Evolutionary conservation across 257 asterid species (phyloP).

Genomic region (Scutellaria baicalensis): DNA sequence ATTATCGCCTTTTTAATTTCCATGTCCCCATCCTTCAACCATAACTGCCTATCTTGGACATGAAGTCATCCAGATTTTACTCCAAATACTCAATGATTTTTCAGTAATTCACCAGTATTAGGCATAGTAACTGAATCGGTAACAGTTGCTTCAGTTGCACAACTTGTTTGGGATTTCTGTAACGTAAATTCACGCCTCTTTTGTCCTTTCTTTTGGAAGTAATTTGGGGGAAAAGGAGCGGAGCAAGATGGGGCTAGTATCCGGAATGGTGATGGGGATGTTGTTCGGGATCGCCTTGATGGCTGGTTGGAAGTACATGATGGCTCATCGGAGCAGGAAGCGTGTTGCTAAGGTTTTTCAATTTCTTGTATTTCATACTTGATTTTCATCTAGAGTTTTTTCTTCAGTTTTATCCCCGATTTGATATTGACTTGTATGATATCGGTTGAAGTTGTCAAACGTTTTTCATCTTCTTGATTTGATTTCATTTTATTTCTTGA

Average conservation of each 20-base stretch:
- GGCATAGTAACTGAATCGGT: not conserved
- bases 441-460: not conserved
- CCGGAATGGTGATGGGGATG: conserved; percentile 86
- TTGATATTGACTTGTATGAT: not conserved
- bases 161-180: conserved; percentile 10
- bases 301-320: conserved; percentile 90
- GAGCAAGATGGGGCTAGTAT: conserved; percentile 69
- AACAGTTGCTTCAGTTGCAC: conserved; percentile 2
- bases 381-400: not conserved
- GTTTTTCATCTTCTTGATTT: not conserved
- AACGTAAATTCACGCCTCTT: not conserved
- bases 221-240: not conserved
- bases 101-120: not conserved
- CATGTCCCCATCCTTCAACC: not conserved
- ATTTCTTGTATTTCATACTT: not conserved
- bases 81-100: not conserved
- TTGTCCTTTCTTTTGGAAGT: not conserved
- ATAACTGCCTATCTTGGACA: conserved; percentile 1
- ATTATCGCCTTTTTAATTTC: conserved; percentile 1
- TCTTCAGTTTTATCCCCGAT: not conserved
- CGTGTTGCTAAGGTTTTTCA: conserved; percentile 73
- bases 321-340: conserved; percentile 61
- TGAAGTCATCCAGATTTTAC: conserved; percentile 8
- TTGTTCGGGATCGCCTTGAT: conserved; percentile 75
- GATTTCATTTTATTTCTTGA: not conserved